phyloP scores from a whole-genome alignment of 23 red algal genomes.

The Gracilaria gracilis region DNA sequence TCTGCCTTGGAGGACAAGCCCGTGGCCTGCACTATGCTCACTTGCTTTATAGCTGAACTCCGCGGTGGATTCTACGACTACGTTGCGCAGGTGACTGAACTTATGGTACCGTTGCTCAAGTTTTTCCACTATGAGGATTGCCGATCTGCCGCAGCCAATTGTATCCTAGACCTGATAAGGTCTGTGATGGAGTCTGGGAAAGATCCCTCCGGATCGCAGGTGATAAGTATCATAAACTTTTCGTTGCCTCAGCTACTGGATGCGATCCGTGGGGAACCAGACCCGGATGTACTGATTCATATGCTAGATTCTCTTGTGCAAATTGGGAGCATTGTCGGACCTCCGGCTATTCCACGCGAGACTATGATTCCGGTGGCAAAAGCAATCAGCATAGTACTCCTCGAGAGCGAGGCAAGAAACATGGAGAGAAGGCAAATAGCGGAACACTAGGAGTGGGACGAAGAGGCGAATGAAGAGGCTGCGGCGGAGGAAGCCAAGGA shows the following conservation, averaged over 20 bases:
- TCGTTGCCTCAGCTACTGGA: constrained; percentile 81
- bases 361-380: constrained; percentile 47
- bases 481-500: constrained; percentile 74
- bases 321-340: constrained; percentile 53
- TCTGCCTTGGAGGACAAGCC: constrained; percentile 92
- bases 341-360: constrained; percentile 56
- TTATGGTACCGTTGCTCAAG: constrained; percentile 91
- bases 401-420: constrained; percentile 80
- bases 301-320: constrained; percentile 86
- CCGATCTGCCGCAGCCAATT: constrained; percentile 83
- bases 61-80: constrained; percentile 86
- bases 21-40: constrained; percentile 87
- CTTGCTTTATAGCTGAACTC: constrained; percentile 94
- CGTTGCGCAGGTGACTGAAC: constrained; percentile 78
- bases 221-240: constrained; percentile 68
- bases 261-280: constrained; percentile 84
- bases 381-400: constrained; percentile 68
- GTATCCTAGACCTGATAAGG: constrained; percentile 84
- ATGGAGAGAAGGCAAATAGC: constrained; percentile 70
- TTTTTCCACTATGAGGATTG: constrained; percentile 97
- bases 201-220: constrained; percentile 49
- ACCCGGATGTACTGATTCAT: constrained; percentile 81
- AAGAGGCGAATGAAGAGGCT: constrained; percentile 79
- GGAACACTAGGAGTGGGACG: constrained; percentile 85
- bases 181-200: constrained; percentile 79